Evolutionary conservation across 345 rosid genomes (phyloP).

Genomic region (Camelina neglecta): DNA sequence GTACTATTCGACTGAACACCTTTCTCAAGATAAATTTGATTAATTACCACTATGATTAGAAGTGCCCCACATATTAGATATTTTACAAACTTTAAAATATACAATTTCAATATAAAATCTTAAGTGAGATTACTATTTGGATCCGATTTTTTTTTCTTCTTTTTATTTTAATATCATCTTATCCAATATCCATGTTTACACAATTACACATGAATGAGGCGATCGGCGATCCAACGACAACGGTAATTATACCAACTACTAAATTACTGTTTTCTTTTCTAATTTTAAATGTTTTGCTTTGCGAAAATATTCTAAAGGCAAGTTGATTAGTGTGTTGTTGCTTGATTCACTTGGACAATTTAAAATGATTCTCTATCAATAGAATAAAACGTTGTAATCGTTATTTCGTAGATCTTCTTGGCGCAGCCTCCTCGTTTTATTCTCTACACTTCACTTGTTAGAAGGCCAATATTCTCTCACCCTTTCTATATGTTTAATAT

Average conservation of each 20-base stretch:
- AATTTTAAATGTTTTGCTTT: background rate
- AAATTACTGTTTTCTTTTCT: background rate
- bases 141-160: background rate
- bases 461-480: slow-evolving; percentile 3
- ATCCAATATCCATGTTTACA: background rate
- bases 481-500: background rate
- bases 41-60: slow-evolving; percentile 3
- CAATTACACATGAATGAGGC: background rate
- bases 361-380: background rate
- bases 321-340: slow-evolving; percentile 18
- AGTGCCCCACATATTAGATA: slow-evolving; percentile 13
- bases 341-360: slow-evolving; percentile 13
- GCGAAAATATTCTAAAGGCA: background rate
- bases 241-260: background rate
- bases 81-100: background rate
- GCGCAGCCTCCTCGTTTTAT: slow-evolving; percentile 32
- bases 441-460: background rate
- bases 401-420: slow-evolving; percentile 10
- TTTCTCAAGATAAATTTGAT: background rate
- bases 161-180: background rate
- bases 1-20: background rate
- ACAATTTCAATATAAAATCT: background rate
- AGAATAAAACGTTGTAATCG: slow-evolving; percentile 8
- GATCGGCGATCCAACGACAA: background rate
- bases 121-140: background rate